Base-by-base conservation (phyloP, 768 basidiomycete genomes). In the Lentinula edodes region DNA sequence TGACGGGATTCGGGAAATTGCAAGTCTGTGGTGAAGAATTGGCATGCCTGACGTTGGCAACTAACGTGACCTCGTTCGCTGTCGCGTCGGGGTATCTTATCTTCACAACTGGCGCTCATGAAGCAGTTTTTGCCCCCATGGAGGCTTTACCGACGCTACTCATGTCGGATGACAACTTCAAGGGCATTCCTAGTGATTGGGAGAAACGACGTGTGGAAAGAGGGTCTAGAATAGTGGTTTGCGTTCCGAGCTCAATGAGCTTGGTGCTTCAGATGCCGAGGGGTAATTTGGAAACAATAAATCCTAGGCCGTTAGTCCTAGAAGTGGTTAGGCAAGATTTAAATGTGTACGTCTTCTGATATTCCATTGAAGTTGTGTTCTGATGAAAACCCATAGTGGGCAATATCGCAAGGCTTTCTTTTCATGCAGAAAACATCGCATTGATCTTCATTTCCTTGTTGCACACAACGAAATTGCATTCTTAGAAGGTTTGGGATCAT, bases 201-300 rank as follows among this genome's bases (percentile, higher is more conserved):
- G 87, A 91, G 68, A 83, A 79, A 10, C 82, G 96, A 43, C 83
- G 91, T 18, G 83, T 98, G 1, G 97, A 99, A 73, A 78, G 97
- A 35, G 97, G 97, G 3, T 88, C 92, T 6, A 76, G 89, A 62
- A 95, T 98, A 38, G 94, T 98, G 4, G 86, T 89, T 0, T 90
- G 89, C 12, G 88, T 97, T 0, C 89, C 95, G 0, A 93, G 88
- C 62, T 76, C 85, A 7, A 98, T 95, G 92, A 87, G 83, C 66
- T 73, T 99, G 38, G 91, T 98, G 0, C 76, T 99, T 9, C 97
- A 99, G 74, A 98, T 98, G 96, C 97, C 96, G 0, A 78, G 97
- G 65, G 97, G 97, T 0, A 98, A 98, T 73, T 70, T 99, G 63
- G 97, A 99, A 76, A 98, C 94, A 0, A 88, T 99, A 58, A 93